These are phyloP conservation scores for Diplodia mutila DNA, from an alignment of 2,329 filamentous ascomycete species.

Conservation along the genomic window DNA sequence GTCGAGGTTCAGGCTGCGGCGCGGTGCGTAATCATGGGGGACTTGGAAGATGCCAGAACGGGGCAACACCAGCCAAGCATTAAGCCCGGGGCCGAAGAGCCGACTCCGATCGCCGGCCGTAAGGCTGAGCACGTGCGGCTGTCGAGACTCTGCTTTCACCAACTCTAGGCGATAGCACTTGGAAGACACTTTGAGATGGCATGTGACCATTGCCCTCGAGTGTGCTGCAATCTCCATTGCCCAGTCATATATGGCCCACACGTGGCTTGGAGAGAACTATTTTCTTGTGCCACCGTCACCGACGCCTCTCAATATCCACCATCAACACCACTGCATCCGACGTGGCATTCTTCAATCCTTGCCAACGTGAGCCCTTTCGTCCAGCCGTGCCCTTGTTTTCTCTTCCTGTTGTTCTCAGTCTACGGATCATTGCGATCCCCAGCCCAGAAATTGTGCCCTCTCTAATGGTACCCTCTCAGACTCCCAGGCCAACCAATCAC, in stretches of 20 bases:
- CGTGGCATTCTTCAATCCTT: neutral
- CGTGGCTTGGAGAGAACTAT: neutral
- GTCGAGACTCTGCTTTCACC: no score
- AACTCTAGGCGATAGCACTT: neutral
- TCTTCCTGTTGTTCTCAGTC: neutral
- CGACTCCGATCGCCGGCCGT: constrained; percentile 11
- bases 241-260: neutral
- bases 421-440: neutral
- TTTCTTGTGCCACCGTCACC: neutral
- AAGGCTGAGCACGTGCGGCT: constrained; percentile 20
- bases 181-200: neutral
- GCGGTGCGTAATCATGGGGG: constrained; percentile 23
- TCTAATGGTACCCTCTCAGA: constrained; percentile 42
- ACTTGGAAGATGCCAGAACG: constrained; percentile 25
- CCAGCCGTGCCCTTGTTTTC: neutral
- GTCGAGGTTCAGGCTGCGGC: neutral
- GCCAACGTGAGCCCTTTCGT: no score
- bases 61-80: constrained; percentile 10
- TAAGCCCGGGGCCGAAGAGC: constrained; percentile 1
- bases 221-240: neutral
- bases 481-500: constrained; percentile 98
- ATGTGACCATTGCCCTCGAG: neutral
- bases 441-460: constrained; percentile 23
- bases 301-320: neutral
- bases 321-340: neutral